These are phyloP conservation scores for Macadamia integrifolia DNA, from an alignment of 164 flowering plant species.

Conservation along the genomic window DNA sequence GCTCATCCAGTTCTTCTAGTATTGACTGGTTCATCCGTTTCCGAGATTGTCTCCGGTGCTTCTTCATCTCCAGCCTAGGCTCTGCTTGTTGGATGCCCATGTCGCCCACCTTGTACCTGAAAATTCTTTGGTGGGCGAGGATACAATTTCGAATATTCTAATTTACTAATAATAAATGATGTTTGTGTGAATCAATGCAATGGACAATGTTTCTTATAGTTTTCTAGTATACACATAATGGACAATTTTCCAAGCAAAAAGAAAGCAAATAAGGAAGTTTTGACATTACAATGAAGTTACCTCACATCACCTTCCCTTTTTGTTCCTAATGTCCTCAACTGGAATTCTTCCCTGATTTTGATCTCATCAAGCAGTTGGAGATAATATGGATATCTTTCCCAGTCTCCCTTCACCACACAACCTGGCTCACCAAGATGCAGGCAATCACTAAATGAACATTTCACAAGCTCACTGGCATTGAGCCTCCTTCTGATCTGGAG, in stretches of 20 bases:
- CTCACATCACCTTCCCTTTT: constrained; percentile 86
- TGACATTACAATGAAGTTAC: constrained; percentile 27
- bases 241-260: too few relatives aligned
- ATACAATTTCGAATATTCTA: not conserved
- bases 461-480: constrained; percentile 33
- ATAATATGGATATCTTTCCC: constrained; percentile 92
- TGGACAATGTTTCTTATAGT: too few relatives aligned
- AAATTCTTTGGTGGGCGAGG: constrained; percentile 1
- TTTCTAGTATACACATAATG: too few relatives aligned
- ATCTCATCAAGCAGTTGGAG: constrained; percentile 93
- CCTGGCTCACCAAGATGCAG: constrained; percentile 92
- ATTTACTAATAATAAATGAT: not conserved
- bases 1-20: constrained; percentile 53
- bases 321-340: constrained; percentile 80
- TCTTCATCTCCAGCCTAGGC: constrained; percentile 69
- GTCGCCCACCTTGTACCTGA: constrained; percentile 72
- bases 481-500: constrained; percentile 62
- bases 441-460: constrained; percentile 86
- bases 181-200: not conserved
- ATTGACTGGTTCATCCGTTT: constrained; percentile 75
- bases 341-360: constrained; percentile 82
- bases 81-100: constrained; percentile 79
- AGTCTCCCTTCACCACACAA: constrained; percentile 67
- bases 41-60: constrained; percentile 81
- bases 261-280: too few relatives aligned